phyloP scores from a whole-genome alignment of 2,329 filamentous ascomycete species.

The Sphaceloma murrayae region DNA sequence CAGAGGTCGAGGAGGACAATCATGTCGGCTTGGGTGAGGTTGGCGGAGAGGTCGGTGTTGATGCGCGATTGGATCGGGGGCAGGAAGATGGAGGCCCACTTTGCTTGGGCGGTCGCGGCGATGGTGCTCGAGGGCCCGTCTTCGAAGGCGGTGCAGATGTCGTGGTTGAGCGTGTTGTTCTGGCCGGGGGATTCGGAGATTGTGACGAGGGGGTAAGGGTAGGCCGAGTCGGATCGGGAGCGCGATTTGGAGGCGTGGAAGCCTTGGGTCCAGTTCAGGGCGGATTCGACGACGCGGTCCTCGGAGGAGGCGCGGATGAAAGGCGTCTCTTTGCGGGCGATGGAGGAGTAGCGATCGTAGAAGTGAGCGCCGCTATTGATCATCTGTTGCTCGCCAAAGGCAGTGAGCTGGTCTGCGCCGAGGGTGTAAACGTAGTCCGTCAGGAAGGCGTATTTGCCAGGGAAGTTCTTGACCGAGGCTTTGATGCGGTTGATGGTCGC shows the following conservation, averaged over 20 bases:
- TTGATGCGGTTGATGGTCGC: constrained; percentile 58
- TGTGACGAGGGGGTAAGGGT: constrained; percentile 50
- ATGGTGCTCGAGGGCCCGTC: constrained; percentile 43
- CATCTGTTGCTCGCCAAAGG: constrained; percentile 60
- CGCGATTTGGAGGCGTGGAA: constrained; percentile 51
- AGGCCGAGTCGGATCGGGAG: constrained; percentile 34
- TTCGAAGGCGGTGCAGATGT: constrained; percentile 62
- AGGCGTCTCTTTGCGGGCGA: constrained; percentile 50
- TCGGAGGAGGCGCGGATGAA: constrained; percentile 66
- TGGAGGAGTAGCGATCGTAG: constrained; percentile 58
- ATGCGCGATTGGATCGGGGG: constrained; percentile 59
- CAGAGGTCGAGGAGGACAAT: constrained; percentile 81
- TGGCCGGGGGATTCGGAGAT: constrained; percentile 56
- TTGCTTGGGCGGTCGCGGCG: constrained; percentile 42
- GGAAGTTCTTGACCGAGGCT: constrained; percentile 45
- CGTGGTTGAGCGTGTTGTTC: constrained; percentile 78
- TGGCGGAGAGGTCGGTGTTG: constrained; percentile 59
- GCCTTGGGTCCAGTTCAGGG: constrained; percentile 63
- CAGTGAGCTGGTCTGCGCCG: constrained; percentile 58
- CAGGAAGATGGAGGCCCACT: constrained; percentile 56
- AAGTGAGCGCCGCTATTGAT: constrained; percentile 67
- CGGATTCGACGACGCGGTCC: constrained; percentile 63
- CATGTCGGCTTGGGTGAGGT: constrained; percentile 53
- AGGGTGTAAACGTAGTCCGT: constrained; percentile 61
- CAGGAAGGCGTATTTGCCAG: constrained; percentile 59